phyloP scores from a whole-genome alignment of 352 stramenopile genomes.

The Phytophthora tentaculata region DNA sequence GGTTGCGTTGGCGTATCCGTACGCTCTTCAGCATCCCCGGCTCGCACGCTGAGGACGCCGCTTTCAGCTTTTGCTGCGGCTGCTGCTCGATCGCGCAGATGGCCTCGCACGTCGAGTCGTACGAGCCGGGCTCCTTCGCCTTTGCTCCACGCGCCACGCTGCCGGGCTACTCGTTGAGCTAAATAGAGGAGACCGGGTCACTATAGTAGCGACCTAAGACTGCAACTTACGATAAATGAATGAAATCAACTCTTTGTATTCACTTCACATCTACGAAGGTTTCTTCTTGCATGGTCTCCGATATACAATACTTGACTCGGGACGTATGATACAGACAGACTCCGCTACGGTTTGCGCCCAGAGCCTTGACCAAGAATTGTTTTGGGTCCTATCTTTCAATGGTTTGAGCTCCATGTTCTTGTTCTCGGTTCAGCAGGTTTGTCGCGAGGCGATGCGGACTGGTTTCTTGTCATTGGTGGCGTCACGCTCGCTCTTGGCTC shows the following conservation, averaged over 20 bases:
- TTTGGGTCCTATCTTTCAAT: not conserved
- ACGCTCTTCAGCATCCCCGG: slow-evolving; percentile 70
- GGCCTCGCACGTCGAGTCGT: slow-evolving; percentile 82
- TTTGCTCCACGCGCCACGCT: slow-evolving; percentile 73
- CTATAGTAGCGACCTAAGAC: not conserved
- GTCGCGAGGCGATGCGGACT: slow-evolving; percentile 19
- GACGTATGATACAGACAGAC: not conserved
- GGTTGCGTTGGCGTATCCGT: slow-evolving; percentile 67
- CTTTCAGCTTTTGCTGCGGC: slow-evolving; percentile 61
- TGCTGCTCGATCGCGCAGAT: slow-evolving; percentile 84
- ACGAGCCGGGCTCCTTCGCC: slow-evolving; percentile 65
- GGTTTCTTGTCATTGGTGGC: slow-evolving; percentile 15
- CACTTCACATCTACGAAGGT: not conserved
- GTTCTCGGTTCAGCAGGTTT: slow-evolving; percentile 21
- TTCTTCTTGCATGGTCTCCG: not conserved
- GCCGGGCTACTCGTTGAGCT: slow-evolving; percentile 65
- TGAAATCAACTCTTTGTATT: slow-evolving; percentile 17
- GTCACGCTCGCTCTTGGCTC: slow-evolving; percentile 27
- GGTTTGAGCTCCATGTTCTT: slow-evolving; percentile 6
- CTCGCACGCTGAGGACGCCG: slow-evolving; percentile 55
- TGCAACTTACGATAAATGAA: slow-evolving; percentile 25
- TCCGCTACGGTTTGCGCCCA: too few species aligned
- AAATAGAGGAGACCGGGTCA: slow-evolving; percentile 6
- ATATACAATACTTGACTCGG: not conserved
- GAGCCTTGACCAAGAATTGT: too few species aligned